Evolutionary conservation across 2,329 filamentous ascomycete species (phyloP), one percentile per base, ranked within the genome.

Genomic region (Colletotrichum sp.): DNA sequence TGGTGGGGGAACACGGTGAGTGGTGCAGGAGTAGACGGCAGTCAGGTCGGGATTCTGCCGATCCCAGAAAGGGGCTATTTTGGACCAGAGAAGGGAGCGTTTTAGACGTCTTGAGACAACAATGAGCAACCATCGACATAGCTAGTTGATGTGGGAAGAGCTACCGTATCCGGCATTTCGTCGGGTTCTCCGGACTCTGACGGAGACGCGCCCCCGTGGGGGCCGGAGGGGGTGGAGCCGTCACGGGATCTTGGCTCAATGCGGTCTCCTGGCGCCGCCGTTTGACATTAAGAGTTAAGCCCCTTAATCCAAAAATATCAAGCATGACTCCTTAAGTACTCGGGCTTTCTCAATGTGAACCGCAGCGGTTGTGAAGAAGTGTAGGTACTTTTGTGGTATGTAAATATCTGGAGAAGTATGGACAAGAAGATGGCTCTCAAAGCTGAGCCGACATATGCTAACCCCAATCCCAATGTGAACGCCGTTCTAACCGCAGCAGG

Each of bases 1-100:
- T 88, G 87, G 87, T 88, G 87, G 87, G 87, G 87, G 2, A 89
- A 88, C 77, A 80, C 77, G 13, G 79, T 82, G 21, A 72, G 75
- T 21, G 36, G 69, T 10, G 74, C 72, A 12, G 79, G 79, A 8
- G 65, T 79, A 5, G 79, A 80, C n/a, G 81, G 81, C 12, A 77
- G 72, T 16, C 78, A 79, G 44, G 44, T 77, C 9, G 79, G 79
- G 2, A 76, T 80, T 16, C 71, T 78, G 6, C 77, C 80, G 1
- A 75, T 82, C 9, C 80, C 81, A 2, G 71, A 77, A 21, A 78
- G 79, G 26, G 78, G 80, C 5, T 82, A 80, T 68, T 82, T 82
- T 72, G 81, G 81, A 0, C 81, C 81, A 1, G 79, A 81, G 36
- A 80, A 74, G 69, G 80, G 80, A 9, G 65, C 68, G 1, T 81